phyloP scores from a whole-genome alignment of 176 grass and related monocot species.

The Cenchrus fungigraminus region DNA sequence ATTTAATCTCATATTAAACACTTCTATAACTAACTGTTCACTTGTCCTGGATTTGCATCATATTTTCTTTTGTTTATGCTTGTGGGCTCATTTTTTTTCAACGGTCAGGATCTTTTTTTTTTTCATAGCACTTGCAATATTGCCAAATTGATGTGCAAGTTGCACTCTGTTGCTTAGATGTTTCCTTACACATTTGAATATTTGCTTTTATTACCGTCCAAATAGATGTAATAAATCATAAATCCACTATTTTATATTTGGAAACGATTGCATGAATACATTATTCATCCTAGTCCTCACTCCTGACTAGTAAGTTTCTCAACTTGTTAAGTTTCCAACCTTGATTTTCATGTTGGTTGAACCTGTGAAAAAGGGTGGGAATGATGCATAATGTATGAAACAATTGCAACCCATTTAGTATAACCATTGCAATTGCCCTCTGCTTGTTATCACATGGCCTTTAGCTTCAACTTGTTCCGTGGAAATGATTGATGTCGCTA shows the following conservation, averaged over 20 bases:
- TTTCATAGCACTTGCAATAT: constrained; percentile 11
- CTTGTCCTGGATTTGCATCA: neutral
- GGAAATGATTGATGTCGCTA: neutral
- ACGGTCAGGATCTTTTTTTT: neutral
- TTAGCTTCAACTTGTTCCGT: neutral
- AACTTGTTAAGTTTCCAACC: neutral
- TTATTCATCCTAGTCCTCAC: neutral
- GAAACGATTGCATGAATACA: constrained; percentile 1
- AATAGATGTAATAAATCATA: neutral
- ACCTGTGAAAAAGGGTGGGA: neutral
- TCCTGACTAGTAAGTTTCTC: neutral
- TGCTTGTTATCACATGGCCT: constrained; percentile 12
- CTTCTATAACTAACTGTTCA: neutral
- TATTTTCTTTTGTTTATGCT: neutral
- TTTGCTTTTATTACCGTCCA: constrained; percentile 1
- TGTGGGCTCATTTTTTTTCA: constrained; percentile 5
- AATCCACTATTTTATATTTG: constrained; percentile 7
- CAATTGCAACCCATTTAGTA: constrained; percentile 7
- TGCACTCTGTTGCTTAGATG: neutral
- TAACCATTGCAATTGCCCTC: constrained; percentile 8
- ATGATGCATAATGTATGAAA: constrained; percentile 1
- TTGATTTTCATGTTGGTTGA: constrained; percentile 10
- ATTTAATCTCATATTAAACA: constrained; percentile 11
- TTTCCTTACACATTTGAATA: constrained; percentile 8
- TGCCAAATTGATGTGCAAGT: neutral